Conservation (phyloP, 495 filamentous ascomycete species). For the Penicillium malachiteum region DNA sequence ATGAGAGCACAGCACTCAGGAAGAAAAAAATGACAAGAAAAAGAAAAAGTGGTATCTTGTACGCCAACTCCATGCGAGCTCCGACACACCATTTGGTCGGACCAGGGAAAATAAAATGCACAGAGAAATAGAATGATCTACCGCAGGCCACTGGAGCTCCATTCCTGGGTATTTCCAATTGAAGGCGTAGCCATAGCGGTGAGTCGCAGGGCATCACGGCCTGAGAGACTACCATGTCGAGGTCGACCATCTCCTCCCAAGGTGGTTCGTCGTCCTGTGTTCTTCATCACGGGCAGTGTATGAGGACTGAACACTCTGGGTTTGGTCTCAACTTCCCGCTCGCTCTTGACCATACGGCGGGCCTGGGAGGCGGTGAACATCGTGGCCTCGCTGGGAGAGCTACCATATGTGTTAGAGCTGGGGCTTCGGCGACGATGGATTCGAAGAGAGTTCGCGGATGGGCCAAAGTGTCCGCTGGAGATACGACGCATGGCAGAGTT, state of each 20-base stretch:
- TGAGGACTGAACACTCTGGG: slow-evolving; percentile 64
- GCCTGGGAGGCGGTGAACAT: slow-evolving; percentile 71
- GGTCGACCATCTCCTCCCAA: slow-evolving; percentile 50
- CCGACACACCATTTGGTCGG: not conserved
- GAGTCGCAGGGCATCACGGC: slow-evolving; percentile 46
- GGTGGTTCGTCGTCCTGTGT: slow-evolving; percentile 49
- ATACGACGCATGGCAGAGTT: slow-evolving; percentile 62
- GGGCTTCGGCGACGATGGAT: slow-evolving; percentile 64
- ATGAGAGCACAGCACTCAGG: not conserved
- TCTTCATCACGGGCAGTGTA: slow-evolving; percentile 64
- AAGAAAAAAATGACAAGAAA: slow-evolving; percentile 12
- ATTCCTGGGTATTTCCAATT: slow-evolving; percentile 16
- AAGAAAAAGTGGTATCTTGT: slow-evolving; percentile 34
- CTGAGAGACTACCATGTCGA: slow-evolving; percentile 41
- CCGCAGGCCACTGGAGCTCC: slow-evolving; percentile 15
- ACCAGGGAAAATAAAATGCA: slow-evolving; percentile 10
- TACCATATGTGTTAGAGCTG: slow-evolving; percentile 50
- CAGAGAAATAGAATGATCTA: slow-evolving; percentile 14
- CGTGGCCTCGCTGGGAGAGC: slow-evolving; percentile 55
- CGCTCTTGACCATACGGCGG: slow-evolving; percentile 66
- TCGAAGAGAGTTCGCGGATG: slow-evolving; percentile 33
- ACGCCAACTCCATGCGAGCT: slow-evolving; percentile 30
- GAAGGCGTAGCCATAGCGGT: slow-evolving; percentile 36
- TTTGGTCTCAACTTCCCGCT: slow-evolving; percentile 55
- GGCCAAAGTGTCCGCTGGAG: slow-evolving; percentile 35